Evolutionary conservation across 164 flowering plant genomes (phyloP), one percentile per base, ranked within the genome.

Genomic region (Houttuynia cordata): DNA sequence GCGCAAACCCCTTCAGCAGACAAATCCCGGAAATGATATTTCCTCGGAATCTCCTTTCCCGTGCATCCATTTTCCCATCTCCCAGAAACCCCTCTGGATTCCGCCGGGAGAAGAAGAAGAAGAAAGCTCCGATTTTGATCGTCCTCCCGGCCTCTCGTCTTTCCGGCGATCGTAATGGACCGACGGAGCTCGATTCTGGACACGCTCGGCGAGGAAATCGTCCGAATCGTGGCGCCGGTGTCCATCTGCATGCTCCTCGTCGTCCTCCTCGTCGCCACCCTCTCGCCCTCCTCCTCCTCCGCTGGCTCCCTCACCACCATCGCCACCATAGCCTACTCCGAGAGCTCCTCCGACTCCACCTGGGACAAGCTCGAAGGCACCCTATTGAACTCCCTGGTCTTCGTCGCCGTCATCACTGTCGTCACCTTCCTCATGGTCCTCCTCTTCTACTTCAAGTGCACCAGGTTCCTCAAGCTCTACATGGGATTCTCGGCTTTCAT

Each of bases 351-450:
- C 19, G 99, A 84, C 68, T 82, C 96, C 7, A 50, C 62, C 18
- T 88, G 99, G 97, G 84, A 83, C 70, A 88, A 88, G 73, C 63
- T 94, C 70, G 62, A 67, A 70, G 97, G 99, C 67, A 96, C 99
- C 75, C 76, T 94, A 61, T 80, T 88, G 77, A 86, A 91, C 61
- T 81, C 96, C 15, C 79, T 94, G 1, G 89, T 75, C 20, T 94
- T 91, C 61, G 91, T 94, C 10, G 88, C 75, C 59, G 74, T 87
- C 47, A 77, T 91, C 66, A 87, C 96, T 22, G 75, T 74, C 8
- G 80, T 65, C 18, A 91, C 96, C 37, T 91, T 94, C 81, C 4
- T 87, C 19, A 60, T 94, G 70, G 91, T 91, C 61, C 76, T 86
- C n/a, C 79, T 94, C 12, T 94, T 94, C 74, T 94, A 94, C 67